A percentile compares a stretch with the other conserved stretches of the same genome.
Conservation (phyloP, 2,329 filamentous ascomycete species). For the Orbilia javanica region DNA sequence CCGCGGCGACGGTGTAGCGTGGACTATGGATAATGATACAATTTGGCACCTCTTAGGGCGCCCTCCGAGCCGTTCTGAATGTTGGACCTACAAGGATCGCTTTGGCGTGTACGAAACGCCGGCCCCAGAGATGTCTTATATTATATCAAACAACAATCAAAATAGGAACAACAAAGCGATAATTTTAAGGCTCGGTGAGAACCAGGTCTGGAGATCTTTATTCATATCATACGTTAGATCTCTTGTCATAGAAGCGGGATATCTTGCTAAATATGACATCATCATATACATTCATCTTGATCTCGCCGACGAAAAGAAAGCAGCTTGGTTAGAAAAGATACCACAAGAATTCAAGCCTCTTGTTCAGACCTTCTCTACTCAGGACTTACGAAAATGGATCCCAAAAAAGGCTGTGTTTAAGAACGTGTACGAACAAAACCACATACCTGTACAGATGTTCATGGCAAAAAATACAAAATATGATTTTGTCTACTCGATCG, state of each 20-base stretch:
- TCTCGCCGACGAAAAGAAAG: neutral
- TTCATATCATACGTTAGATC: slow-evolving; percentile 30
- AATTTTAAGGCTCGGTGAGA: slow-evolving; percentile 8
- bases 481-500: slow-evolving; percentile 31
- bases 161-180: slow-evolving; percentile 22
- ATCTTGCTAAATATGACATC: slow-evolving; percentile 26
- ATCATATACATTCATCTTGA: slow-evolving; percentile 42
- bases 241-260: slow-evolving; percentile 42
- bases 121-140: neutral
- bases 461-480: slow-evolving; percentile 21
- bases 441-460: slow-evolving; percentile 29
- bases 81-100: slow-evolving; percentile 50
- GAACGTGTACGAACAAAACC: slow-evolving; percentile 34
- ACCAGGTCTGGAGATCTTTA: slow-evolving; percentile 25
- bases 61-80: slow-evolving; percentile 25
- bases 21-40: slow-evolving; percentile 33
- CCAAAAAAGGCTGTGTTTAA: slow-evolving; percentile 22
- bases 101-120: slow-evolving; percentile 28
- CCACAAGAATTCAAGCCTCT: slow-evolving; percentile 28
- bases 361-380: slow-evolving; percentile 29
- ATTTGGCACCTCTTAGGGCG: slow-evolving; percentile 46
- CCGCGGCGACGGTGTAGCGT: slow-evolving; percentile 35
- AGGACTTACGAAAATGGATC: slow-evolving; percentile 30
- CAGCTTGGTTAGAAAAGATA: slow-evolving; percentile 15
- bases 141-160: slow-evolving; percentile 31